Conservation (phyloP, 129 eudicot genomes). For the Flaveria robusta region DNA sequence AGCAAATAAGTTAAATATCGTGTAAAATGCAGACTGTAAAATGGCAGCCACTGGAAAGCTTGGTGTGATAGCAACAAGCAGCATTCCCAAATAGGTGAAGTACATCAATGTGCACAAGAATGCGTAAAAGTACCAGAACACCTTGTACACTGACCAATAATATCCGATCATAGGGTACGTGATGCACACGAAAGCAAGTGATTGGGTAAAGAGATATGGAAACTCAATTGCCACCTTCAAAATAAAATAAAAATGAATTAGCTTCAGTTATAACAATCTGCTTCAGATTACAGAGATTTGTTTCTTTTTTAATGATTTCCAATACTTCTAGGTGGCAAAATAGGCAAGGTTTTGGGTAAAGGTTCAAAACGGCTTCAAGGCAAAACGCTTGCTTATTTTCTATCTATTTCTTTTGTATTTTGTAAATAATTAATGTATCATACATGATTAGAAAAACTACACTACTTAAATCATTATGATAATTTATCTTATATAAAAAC, state of each 20-base stretch:
- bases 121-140: constrained; percentile 42
- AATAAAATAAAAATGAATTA: not conserved
- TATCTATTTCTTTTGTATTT: not conserved
- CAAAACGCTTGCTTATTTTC: not conserved
- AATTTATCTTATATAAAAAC: not conserved
- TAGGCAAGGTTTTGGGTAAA: not conserved
- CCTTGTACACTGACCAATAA: constrained; percentile 32
- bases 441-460: not conserved
- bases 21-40: constrained; percentile 44
- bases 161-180: constrained; percentile 39
- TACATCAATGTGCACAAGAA: constrained; percentile 35
- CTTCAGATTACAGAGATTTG: constrained; percentile 2
- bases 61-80: constrained; percentile 42
- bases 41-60: constrained; percentile 54
- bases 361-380: not conserved
- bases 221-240: constrained; percentile 35
- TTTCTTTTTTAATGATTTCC: not conserved
- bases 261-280: not conserved
- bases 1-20: constrained; percentile 44
- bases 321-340: not conserved
- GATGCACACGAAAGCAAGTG: constrained; percentile 28
- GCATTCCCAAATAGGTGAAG: constrained; percentile 35
- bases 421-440: not conserved
- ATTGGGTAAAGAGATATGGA: constrained; percentile 35
- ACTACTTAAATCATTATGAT: not conserved